A percentile compares a stretch with the other conserved stretches of the same genome.
These are phyloP conservation scores for Holtermanniella nyarrowii DNA, from an alignment of 768 basidiomycete genomes.

Conservation along the genomic window DNA sequence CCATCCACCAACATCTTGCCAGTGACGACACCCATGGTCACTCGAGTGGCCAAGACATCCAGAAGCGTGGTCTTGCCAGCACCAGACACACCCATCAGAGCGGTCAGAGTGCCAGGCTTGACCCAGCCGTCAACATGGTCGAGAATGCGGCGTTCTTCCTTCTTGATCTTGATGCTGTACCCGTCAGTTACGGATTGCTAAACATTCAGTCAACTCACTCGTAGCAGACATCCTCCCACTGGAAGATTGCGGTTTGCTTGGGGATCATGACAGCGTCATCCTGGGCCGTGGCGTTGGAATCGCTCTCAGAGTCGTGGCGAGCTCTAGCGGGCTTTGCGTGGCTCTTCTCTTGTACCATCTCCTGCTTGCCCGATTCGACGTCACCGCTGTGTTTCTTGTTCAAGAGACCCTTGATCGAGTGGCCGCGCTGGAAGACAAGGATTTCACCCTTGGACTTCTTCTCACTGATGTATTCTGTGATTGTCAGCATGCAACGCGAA, in stretches of 20 bases:
- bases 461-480: conserved; percentile 33
- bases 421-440: conserved; percentile 39
- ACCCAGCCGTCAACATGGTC: conserved; percentile 40
- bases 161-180: conserved; percentile 42
- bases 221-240: conserved; percentile 25
- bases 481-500: not conserved
- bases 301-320: not conserved
- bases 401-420: conserved; percentile 20
- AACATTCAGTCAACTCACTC: no score
- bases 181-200: no score
- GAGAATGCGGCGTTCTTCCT: conserved; percentile 44
- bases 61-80: conserved; percentile 41
- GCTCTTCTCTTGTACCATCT: conserved; percentile 2
- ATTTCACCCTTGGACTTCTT: conserved; percentile 42
- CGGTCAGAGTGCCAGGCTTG: conserved; percentile 34
- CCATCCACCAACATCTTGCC: conserved; percentile 46
- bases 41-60: conserved; percentile 38
- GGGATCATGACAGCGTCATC: conserved; percentile 13
- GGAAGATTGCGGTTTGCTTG: conserved; percentile 22
- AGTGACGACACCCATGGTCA: conserved; percentile 44
- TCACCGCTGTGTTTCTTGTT: conserved; percentile 12
- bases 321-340: not conserved
- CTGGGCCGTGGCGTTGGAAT: not conserved
- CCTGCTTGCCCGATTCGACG: conserved; percentile 17
- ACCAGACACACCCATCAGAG: conserved; percentile 48